Evolutionary conservation across 768 basidiomycete species (phyloP).

Genomic region (Hortiboletus flavorubellus): DNA sequence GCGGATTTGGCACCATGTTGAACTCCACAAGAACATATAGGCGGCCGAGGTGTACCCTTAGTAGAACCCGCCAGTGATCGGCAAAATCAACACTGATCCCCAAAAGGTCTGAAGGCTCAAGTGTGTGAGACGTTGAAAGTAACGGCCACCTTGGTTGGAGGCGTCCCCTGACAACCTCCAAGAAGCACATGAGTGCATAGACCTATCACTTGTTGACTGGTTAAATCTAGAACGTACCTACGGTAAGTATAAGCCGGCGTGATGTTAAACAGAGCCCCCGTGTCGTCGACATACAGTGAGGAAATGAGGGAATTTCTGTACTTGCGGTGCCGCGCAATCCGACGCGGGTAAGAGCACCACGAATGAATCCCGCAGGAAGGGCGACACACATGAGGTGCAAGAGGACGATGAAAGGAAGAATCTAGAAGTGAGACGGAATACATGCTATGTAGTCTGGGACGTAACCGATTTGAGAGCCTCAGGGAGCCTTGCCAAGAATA

Average conservation of each 20-base stretch:
- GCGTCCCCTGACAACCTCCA: too few relatives aligned
- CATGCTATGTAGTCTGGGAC: constrained; percentile 62
- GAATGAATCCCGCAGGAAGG: constrained; percentile 79
- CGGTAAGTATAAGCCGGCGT: not conserved
- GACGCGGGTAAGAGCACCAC: constrained; percentile 74
- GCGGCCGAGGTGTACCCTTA: too few relatives aligned
- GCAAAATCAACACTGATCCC: too few relatives aligned
- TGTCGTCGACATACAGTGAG: constrained; percentile 42
- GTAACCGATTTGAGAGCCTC: constrained; percentile 53
- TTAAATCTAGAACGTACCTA: too few relatives aligned
- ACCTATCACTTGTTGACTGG: too few relatives aligned
- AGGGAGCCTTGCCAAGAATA: constrained; percentile 43
- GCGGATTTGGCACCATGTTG: too few relatives aligned
- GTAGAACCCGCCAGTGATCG: too few relatives aligned
- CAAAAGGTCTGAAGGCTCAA: too few relatives aligned
- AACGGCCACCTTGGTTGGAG: too few relatives aligned
- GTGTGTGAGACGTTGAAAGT: too few relatives aligned
- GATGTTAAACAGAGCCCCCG: not conserved
- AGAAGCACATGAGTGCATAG: too few relatives aligned
- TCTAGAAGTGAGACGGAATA: not conserved
- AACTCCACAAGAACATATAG: too few relatives aligned
- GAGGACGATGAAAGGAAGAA: not conserved
- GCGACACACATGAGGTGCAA: constrained; percentile 59
- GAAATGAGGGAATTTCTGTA: constrained; percentile 76
- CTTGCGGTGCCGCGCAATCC: constrained; percentile 73